phyloP scores from a whole-genome alignment of 164 flowering plant species.

The Santalum album region DNA sequence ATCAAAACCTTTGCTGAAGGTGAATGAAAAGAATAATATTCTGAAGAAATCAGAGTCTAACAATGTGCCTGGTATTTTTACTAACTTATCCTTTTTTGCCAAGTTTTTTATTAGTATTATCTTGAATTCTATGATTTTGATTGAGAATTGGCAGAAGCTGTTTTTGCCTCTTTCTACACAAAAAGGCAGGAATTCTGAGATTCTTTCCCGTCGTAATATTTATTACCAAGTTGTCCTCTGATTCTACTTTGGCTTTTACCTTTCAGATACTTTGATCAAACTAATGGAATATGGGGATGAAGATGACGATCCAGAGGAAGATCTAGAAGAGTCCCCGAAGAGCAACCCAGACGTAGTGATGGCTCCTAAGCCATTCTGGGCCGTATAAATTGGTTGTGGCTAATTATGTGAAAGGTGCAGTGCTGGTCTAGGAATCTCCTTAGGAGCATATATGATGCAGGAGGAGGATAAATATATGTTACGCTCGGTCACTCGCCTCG shows the following conservation, averaged over 20 bases:
- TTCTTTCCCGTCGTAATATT: background rate
- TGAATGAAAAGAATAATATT: slow-evolving; percentile 12
- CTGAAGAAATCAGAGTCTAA: slow-evolving; percentile 21
- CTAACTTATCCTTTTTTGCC: background rate
- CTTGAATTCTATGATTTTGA: background rate
- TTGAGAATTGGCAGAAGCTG: background rate
- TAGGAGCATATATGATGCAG: too few relatives aligned
- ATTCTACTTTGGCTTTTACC: background rate
- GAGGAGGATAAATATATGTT: too few relatives aligned
- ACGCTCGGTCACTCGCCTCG: too few relatives aligned
- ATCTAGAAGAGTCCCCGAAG: slow-evolving; percentile 14
- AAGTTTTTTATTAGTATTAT: background rate
- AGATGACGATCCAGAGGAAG: slow-evolving; percentile 59
- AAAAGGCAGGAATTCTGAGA: too few relatives aligned
- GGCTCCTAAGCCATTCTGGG: slow-evolving; percentile 79
- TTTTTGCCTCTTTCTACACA: too few relatives aligned
- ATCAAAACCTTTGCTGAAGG: slow-evolving; percentile 13
- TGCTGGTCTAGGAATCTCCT: too few relatives aligned
- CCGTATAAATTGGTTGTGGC: slow-evolving; percentile 20
- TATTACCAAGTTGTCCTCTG: background rate
- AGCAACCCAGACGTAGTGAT: slow-evolving; percentile 10
- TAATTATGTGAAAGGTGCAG: too few relatives aligned
- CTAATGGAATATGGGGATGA: slow-evolving; percentile 93
- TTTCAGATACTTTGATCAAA: slow-evolving; percentile 65
- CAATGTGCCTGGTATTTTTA: slow-evolving; percentile 41